Evolutionary conservation across 176 grass and related monocot genomes (phyloP), one percentile per base, ranked within the genome.

Genomic region (Puya raimondii): DNA sequence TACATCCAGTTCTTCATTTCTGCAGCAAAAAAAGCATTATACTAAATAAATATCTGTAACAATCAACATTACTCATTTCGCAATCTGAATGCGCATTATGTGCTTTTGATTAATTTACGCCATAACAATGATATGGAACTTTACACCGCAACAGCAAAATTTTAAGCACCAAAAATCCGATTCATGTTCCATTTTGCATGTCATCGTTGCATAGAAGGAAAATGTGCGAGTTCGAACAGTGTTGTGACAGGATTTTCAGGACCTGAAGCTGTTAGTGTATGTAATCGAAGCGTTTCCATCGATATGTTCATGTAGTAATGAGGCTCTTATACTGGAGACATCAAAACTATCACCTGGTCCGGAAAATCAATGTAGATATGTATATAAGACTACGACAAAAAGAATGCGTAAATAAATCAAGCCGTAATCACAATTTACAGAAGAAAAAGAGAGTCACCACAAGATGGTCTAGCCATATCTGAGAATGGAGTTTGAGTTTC

Each of bases 211-310:
- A 58, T 20, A 58, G 54, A 2, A 15, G 18, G 13, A 58, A 58
- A 58, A 20, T 9, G 27, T 26, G 2, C 12, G 1, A 47, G 14
- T 66, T 15, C 42, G 47, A 14, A 26, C 11, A 15, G 23, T 15
- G 23, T 14, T 15, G 14, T 66, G 13, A 66, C 27, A 14, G 10
- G 15, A 66, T 26, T 73, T 49, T 11, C 47, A 63, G 53, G 23
- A 73, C 56, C 71, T 73, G 71, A 63, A 63, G 16, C 64, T 76
- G 73, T 23, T 53, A 21, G 10, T 12, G 6, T 56, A 10, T 59
- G 56, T 59, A 11, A 29, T 9, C 23, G 61, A 53, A 65, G 3
- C 2, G 47, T 66, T 10, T 12, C 10, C 13, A 54, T 47, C 23
- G 23, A 66, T 12, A 47, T n/a, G 64, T 66, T 17, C 23, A 42